Conservation (phyloP, 768 basidiomycete genomes). For the Ephemerocybe angulata region DNA sequence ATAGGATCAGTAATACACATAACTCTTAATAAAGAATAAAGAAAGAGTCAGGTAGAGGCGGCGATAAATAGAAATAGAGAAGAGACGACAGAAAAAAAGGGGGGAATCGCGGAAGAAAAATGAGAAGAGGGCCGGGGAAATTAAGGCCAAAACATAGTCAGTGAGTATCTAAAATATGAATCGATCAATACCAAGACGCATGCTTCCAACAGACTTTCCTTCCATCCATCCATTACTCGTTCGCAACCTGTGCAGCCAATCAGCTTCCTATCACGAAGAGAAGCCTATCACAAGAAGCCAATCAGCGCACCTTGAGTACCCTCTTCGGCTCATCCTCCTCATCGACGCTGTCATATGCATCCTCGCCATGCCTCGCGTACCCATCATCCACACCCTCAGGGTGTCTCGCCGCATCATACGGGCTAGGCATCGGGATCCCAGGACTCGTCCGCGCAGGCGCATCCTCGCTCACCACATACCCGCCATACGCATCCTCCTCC, state of each 20-base stretch:
- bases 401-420: constrained; percentile 15
- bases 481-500: constrained; percentile 28
- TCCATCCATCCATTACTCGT: no score
- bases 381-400: constrained; percentile 4
- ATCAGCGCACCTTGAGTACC: constrained; percentile 31
- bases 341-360: constrained; percentile 12
- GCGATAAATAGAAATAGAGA: no score
- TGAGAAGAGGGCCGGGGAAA: no score
- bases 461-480: constrained; percentile 25
- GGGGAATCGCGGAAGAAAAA: no score
- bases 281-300: not conserved
- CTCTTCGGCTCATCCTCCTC: constrained; percentile 25
- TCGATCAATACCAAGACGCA: no score
- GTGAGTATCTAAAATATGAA: no score
- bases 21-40: no score
- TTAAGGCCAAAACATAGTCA: no score
- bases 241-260: constrained; percentile 21
- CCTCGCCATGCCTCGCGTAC: constrained; percentile 13
- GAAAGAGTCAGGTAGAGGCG: no score
- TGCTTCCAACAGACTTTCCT: no score
- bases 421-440: constrained; percentile 13
- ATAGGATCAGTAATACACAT: no score
- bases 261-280: not conserved
- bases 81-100: no score
- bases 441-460: not conserved